Conservation (phyloP, 306 rosid species). For the Quercus variabilis region DNA sequence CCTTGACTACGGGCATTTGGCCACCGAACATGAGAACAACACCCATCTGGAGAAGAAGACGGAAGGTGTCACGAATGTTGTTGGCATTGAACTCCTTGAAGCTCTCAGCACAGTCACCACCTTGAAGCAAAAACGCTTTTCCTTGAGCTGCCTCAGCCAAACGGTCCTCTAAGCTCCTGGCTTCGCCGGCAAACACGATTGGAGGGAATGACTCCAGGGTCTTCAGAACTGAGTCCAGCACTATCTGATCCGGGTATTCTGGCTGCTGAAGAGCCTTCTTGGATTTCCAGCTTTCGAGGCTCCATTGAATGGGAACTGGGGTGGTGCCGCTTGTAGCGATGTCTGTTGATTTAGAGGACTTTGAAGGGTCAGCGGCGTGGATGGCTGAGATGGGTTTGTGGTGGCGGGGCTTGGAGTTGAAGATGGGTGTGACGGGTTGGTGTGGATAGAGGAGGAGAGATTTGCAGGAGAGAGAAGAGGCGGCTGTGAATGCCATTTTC, state of each 20-base stretch:
- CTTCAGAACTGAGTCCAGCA: constrained; percentile 27
- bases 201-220: constrained; percentile 43
- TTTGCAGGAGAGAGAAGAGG: constrained; percentile 13
- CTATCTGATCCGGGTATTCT: constrained; percentile 27
- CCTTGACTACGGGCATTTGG: constrained; percentile 47
- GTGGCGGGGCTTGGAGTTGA: not conserved
- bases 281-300: constrained; percentile 33
- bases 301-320: constrained; percentile 21
- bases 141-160: constrained; percentile 40
- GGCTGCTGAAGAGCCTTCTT: constrained; percentile 39
- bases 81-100: constrained; percentile 46
- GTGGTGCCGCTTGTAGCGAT: not conserved
- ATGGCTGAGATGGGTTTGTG: constrained; percentile 26
- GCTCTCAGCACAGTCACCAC: constrained; percentile 50
- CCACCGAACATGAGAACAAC: constrained; percentile 43
- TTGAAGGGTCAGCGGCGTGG: constrained; percentile 30
- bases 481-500: constrained; percentile 15
- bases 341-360: constrained; percentile 14
- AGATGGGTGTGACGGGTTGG: not conserved
- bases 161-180: constrained; percentile 36
- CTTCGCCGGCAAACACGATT: constrained; percentile 44
- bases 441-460: not conserved
- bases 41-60: constrained; percentile 41
- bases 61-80: constrained; percentile 41
- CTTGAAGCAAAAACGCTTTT: constrained; percentile 40